Base-by-base conservation (phyloP, 2,329 filamentous ascomycete species). In the Intubia oerlemansii region DNA sequence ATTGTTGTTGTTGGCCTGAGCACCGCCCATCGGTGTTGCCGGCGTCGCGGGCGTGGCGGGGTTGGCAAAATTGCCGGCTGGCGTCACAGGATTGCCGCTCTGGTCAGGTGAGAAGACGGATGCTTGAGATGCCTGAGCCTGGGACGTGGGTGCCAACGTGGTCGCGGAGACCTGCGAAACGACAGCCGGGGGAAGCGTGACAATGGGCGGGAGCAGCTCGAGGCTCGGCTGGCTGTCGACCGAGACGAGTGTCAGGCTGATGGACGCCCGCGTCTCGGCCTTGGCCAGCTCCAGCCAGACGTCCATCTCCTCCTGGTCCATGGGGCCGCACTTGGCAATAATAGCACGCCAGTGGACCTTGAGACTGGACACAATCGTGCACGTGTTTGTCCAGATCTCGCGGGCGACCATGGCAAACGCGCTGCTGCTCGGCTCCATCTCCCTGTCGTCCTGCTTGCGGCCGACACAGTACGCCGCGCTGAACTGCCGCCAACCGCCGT, bases 301-400 rank as follows among this genome's bases (percentile, higher is more conserved):
- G 7, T 68, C 62, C 10, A 71, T 51, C 45, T 84, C 77, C 6
- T 66, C 59, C 17, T 58, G 53, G 16, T 74, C 66, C 62, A 81
- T 75, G 3, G 62, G 51, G 3, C 73, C 71, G 27, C 66, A 69
- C 46, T 77, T 77, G 19, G 74, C 69, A 34, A 90, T 62, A 34
- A 81, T 69, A 9, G 88, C 53, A 11, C 78, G 69, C 77, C 79
- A 85, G 32, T 73, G 68, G 1, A 84, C 68, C 40, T 69, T 73
- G 47, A 71, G 67, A 11, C 58, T 56, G 1, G 70, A 65, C 19
- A 82, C 66, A 18, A 85, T 62, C n/a, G 74, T 72, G 17, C 74
- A 53, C 0, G 79, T 85, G 1, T 70, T 76, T 31, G 70, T 63
- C 77, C 79, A 85, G 4, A 88, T 76, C 41, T 84, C 77, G 27